These are phyloP conservation scores for Lycium barbarum DNA, from an alignment of 257 asterid genomes.

Conservation along the genomic window DNA sequence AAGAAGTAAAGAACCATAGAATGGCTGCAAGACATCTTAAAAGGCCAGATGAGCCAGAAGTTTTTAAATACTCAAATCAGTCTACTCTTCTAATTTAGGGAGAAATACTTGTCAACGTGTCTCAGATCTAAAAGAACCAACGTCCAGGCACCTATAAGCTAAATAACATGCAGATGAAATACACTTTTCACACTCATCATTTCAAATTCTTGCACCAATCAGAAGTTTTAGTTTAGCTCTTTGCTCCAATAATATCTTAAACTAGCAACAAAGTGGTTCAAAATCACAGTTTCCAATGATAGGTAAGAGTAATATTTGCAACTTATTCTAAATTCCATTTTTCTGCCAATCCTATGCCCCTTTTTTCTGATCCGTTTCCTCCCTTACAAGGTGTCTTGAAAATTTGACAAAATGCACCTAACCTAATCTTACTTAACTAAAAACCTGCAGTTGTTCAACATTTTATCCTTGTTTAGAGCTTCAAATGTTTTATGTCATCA, in stretches of 20 bases:
- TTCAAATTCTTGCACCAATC: neutral
- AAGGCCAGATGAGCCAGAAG: neutral
- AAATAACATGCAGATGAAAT: neutral
- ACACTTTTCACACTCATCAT: neutral
- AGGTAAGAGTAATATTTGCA: neutral
- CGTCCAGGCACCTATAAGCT: neutral
- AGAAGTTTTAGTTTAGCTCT: neutral
- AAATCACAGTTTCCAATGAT: neutral
- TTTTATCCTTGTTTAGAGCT: neutral
- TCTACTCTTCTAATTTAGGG: neutral
- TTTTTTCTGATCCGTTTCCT: neutral
- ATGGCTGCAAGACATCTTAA: neutral
- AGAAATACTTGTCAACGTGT: neutral
- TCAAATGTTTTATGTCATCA: too few relatives aligned
- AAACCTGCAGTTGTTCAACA: neutral
- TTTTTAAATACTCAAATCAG: neutral
- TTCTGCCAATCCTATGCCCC: neutral
- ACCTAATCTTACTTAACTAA: neutral
- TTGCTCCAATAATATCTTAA: neutral
- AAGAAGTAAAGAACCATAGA: neutral
- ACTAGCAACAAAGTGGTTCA: neutral
- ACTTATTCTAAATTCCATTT: neutral
- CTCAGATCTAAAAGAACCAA: neutral
- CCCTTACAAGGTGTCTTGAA: neutral
- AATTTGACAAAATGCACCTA: neutral